Conservation (phyloP, 1,139 yeast genomes). For the Suhomyces kunorum region DNA sequence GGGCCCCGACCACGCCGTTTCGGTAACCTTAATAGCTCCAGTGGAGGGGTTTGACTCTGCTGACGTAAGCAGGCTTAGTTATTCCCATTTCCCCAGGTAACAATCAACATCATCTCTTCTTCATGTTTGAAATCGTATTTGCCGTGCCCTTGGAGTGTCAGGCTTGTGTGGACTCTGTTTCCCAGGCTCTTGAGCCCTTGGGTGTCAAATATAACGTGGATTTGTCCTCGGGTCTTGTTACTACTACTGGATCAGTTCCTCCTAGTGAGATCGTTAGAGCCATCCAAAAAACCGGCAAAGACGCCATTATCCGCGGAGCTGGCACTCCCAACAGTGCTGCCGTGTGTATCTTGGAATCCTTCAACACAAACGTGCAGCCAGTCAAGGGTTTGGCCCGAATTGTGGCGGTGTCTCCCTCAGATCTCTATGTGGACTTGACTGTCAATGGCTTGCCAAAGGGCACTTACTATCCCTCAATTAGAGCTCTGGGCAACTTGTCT, state of each 20-base stretch:
- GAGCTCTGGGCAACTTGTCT: conserved; percentile 74
- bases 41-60: too few relatives aligned
- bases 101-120: background rate
- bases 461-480: conserved; percentile 65
- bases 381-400: conserved; percentile 88
- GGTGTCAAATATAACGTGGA: conserved; percentile 54
- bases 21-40: too few relatives aligned
- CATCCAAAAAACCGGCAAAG: conserved; percentile 73
- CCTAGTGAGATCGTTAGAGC: conserved; percentile 69
- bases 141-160: conserved; percentile 80
- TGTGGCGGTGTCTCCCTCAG: conserved; percentile 58
- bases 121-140: conserved; percentile 57
- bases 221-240: conserved; percentile 56
- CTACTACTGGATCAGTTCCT: conserved; percentile 63
- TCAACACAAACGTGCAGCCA: conserved; percentile 51
- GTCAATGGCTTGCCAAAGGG: conserved; percentile 70
- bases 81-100: background rate
- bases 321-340: conserved; percentile 89
- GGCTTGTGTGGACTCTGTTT: conserved; percentile 64
- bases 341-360: conserved; percentile 83
- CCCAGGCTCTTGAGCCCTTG: conserved; percentile 51
- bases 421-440: conserved; percentile 72
- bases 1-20: too few relatives aligned
- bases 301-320: conserved; percentile 89
- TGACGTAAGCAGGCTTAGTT: background rate